Evolutionary conservation across 2,329 filamentous ascomycete genomes (phyloP), one percentile per base, ranked within the genome.

Genomic region (Nigrograna mackinnonii): DNA sequence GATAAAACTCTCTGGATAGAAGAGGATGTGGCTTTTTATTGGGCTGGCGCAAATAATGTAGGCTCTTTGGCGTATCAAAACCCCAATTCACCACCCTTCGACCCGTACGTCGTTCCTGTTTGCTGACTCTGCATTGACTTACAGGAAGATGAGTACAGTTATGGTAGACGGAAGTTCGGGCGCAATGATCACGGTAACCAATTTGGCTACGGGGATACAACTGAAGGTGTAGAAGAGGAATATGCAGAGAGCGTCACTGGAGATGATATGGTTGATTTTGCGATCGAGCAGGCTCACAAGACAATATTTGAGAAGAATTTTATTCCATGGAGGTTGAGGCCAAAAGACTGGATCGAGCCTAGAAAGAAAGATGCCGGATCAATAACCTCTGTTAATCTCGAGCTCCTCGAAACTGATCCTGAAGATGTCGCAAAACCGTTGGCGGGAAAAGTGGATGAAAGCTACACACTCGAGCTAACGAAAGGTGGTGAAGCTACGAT

Each of bases 311-410:
- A 79, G 19, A 73, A 85, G 44, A 83, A 80, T 54, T 83, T 91
- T 48, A 79, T 89, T 13, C 89, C 89, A 0, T 94, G 88, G 88
- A 90, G 85, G 70, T 80, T 94, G 41, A 79, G 86, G 49, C 76
- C 79, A 18, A 80, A 85, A 22, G 77, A 83, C 53, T 77, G 79
- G 41, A 59, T 79, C 30, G 87, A 92, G 66, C 88, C 89, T 1
- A 64, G 68, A 6, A 62, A 72, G 6, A 48, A 60, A 21, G 57
- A 64, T 17, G 73, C 78, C 54, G 75, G 64, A 3, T 78, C 71
- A 51, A 74, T 94, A 55, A 77, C 69, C 32, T 74, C 71, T n/a
- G 74, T 94, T 34, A 64, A 72, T 14, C 82, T 94, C 50, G 73
- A 73, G 12, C 83, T 90, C 62, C 83, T 79, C 4, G 67, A 66